phyloP scores from a whole-genome alignment of 495 filamentous ascomycete species.

The Hyaloscypha finlandica region DNA sequence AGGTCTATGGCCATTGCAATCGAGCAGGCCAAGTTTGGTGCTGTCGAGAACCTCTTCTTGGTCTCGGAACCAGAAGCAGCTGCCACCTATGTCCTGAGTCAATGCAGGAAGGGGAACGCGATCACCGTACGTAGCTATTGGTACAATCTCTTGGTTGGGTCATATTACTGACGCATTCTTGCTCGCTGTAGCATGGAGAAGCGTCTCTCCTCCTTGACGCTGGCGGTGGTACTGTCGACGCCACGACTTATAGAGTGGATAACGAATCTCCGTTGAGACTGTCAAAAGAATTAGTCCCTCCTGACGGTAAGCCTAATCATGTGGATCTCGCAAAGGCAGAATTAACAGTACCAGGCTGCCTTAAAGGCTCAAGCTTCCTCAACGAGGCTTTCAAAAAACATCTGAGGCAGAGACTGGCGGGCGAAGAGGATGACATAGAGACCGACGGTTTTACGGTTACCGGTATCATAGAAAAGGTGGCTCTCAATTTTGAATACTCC shows the following conservation, averaged over 20 bases:
- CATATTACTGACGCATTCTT: not conserved
- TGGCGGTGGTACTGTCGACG: slow-evolving; percentile 47
- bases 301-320: slow-evolving; percentile 6
- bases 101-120: slow-evolving; percentile 20
- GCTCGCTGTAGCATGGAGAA: slow-evolving; percentile 15
- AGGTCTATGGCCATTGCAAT: slow-evolving; percentile 34
- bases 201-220: slow-evolving; percentile 35
- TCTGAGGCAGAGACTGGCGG: slow-evolving; percentile 5
- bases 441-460: not conserved
- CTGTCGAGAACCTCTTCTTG: slow-evolving; percentile 33
- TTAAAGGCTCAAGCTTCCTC: slow-evolving; percentile 21
- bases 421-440: slow-evolving; percentile 5
- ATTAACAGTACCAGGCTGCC: slow-evolving; percentile 5
- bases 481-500: slow-evolving; percentile 10
- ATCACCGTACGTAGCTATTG: slow-evolving; percentile 8
- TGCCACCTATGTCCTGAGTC: slow-evolving; percentile 33
- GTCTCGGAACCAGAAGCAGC: slow-evolving; percentile 41
- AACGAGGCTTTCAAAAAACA: slow-evolving; percentile 17
- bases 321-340: not conserved
- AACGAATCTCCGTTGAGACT: slow-evolving; percentile 34
- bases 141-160: not conserved
- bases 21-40: slow-evolving; percentile 25
- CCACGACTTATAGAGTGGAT: slow-evolving; percentile 42
- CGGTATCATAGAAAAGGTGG: slow-evolving; percentile 6
- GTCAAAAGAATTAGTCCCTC: slow-evolving; percentile 6